These are phyloP conservation scores for Paraconiothyrium brasiliense DNA, from an alignment of 2,329 filamentous ascomycete species.

Conservation along the genomic window DNA sequence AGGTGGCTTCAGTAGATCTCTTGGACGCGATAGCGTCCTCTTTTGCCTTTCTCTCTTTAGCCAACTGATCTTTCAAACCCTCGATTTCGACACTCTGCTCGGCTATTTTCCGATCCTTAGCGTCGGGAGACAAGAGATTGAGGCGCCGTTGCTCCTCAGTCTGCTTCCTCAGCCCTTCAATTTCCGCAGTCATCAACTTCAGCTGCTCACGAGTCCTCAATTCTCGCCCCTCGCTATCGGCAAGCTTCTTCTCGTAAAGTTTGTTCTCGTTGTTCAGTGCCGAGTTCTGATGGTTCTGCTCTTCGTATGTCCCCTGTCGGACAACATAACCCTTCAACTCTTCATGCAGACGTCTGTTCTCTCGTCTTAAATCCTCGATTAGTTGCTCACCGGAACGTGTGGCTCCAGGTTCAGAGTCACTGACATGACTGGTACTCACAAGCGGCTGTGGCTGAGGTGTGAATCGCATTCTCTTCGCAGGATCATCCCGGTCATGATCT, in stretches of 20 bases:
- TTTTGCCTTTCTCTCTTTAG: constrained; percentile 27
- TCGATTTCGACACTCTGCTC: constrained; percentile 29
- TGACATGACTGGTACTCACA: constrained; percentile 50
- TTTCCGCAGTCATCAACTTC: constrained; percentile 24
- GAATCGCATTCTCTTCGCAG: constrained; percentile 46
- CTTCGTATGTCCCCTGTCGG: constrained; percentile 41
- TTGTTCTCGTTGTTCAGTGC: constrained; percentile 30
- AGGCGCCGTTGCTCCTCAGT: constrained; percentile 32
- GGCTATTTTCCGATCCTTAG: constrained; percentile 34
- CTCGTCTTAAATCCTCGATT: background rate
- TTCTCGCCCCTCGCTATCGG: constrained; percentile 24
- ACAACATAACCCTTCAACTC: constrained; percentile 30
- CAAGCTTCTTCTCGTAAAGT: constrained; percentile 25
- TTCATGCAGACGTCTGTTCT: constrained; percentile 25
- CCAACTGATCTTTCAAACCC: constrained; percentile 33
- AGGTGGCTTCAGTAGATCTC: constrained; percentile 52
- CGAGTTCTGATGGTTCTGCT: constrained; percentile 30
- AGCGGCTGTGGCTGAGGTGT: constrained; percentile 38
- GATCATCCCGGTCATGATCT: constrained; percentile 36
- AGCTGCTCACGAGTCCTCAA: constrained; percentile 33
- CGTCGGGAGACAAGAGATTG: constrained; percentile 32
- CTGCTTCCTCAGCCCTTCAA: constrained; percentile 21
- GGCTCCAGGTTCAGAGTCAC: constrained; percentile 52
- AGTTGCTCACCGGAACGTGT: constrained; percentile 11
- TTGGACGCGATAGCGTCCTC: constrained; percentile 43